Percentiles rank a stretch among this genome's conserved stretches.
Evolutionary conservation across 305 asterid genomes (phyloP).

Genomic region (Ilex paraguariensis): DNA sequence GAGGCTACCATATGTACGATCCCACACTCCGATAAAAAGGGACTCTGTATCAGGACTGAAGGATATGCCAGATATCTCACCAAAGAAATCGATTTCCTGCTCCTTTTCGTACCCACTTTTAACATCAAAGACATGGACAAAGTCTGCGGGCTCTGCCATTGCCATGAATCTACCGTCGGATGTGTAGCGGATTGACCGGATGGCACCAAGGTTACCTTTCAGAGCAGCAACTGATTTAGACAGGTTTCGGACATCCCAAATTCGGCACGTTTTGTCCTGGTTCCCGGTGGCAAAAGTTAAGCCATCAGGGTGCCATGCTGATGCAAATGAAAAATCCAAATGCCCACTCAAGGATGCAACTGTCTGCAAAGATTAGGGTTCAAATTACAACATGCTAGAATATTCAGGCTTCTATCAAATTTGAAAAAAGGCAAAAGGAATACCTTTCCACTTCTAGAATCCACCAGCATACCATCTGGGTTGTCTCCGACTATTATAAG

Average conservation of each 20-base stretch:
- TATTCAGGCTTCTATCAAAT: not conserved
- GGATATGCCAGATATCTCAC: constrained; percentile 72
- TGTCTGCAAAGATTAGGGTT: constrained; percentile 26
- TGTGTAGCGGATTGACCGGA: constrained; percentile 60
- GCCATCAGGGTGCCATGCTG: constrained; percentile 83
- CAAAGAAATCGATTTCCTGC: constrained; percentile 82
- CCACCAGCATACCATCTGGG: constrained; percentile 63
- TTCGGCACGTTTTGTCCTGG: constrained; percentile 66
- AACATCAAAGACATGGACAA: constrained; percentile 64
- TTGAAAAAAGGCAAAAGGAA: not conserved
- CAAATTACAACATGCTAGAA: not conserved
- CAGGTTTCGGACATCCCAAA: constrained; percentile 67
- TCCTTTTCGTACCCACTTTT: constrained; percentile 56
- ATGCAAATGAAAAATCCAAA: constrained; percentile 68
- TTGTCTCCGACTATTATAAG: constrained; percentile 77
- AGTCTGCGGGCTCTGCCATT: constrained; percentile 85
- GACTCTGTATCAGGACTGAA: constrained; percentile 74
- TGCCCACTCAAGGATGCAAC: constrained; percentile 53
- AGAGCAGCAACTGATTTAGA: constrained; percentile 44
- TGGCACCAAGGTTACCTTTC: constrained; percentile 71
- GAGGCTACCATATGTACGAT: constrained; percentile 65
- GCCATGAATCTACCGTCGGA: constrained; percentile 71
- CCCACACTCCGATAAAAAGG: constrained; percentile 72
- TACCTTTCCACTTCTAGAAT: constrained; percentile 73
- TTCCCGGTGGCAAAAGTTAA: constrained; percentile 73